A percentile compares a stretch with the other conserved stretches of the same genome.
Conservation (phyloP, 768 basidiomycete species). For the Kondoa subrosea region DNA sequence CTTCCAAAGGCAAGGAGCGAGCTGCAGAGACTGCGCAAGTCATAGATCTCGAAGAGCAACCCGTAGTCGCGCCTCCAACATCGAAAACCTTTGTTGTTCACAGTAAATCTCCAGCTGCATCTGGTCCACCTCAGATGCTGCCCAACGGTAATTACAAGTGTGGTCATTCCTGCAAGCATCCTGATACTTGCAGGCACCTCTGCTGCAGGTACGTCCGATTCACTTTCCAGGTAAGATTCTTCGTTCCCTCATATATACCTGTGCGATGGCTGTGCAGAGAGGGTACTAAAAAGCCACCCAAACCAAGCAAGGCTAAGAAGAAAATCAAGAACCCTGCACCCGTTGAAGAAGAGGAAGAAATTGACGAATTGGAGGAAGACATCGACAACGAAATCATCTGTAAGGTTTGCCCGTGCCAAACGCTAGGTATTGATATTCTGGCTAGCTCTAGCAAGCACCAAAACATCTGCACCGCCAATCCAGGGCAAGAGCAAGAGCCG, state of each 20-base stretch:
- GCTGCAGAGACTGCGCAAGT: neutral
- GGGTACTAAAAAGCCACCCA: neutral
- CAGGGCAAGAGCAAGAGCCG: neutral
- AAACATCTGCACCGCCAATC: neutral
- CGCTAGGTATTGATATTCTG: neutral
- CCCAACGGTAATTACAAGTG: constrained; percentile 22
- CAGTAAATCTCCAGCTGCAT: neutral
- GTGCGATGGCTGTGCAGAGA: too few species aligned
- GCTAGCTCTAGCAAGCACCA: neutral
- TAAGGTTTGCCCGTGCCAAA: neutral
- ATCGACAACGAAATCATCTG: neutral
- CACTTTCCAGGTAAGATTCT: neutral
- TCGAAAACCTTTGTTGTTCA: neutral
- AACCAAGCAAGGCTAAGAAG: neutral
- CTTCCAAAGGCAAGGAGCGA: too few species aligned
- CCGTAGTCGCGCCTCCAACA: too few species aligned
- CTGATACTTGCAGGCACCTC: neutral
- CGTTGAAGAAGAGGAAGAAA: neutral
- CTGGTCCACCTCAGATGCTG: neutral
- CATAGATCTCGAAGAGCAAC: neutral
- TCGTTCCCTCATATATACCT: too few species aligned
- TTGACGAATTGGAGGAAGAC: neutral
- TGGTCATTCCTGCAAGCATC: constrained; percentile 19
- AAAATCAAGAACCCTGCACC: neutral
- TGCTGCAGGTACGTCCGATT: constrained; percentile 4